These are phyloP conservation scores for Staphylotrichum tortipilum DNA, from an alignment of 495 filamentous ascomycete species.

Conservation along the genomic window DNA sequence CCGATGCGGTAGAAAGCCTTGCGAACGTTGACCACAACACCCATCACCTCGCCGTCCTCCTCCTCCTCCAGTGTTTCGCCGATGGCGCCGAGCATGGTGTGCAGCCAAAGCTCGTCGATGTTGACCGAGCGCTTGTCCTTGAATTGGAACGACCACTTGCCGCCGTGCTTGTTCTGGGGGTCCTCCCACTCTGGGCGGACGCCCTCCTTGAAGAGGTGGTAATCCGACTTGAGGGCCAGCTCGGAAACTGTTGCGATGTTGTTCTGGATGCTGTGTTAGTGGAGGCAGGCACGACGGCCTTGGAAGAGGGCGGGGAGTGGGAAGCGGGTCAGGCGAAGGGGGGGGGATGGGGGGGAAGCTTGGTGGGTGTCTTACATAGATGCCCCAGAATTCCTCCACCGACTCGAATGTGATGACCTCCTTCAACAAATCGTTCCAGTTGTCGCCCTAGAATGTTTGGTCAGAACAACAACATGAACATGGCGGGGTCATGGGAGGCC, in stretches of 20 bases:
- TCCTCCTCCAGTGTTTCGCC: constrained; percentile 95
- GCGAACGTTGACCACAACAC: constrained; percentile 96
- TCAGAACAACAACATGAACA: constrained; percentile 10
- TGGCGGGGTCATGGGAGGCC: background rate
- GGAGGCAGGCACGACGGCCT: background rate
- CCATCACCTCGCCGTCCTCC: constrained; percentile 96
- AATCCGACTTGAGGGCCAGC: constrained; percentile 93
- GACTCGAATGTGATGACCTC: constrained; percentile 97
- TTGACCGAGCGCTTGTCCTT: constrained; percentile 83
- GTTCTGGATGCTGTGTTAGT: constrained; percentile 54
- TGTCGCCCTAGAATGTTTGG: constrained; percentile 59
- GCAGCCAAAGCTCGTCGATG: constrained; percentile 94
- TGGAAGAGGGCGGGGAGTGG: too few relatives aligned
- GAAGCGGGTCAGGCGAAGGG: too few relatives aligned
- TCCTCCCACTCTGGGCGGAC: constrained; percentile 99
- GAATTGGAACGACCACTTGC: constrained; percentile 97
- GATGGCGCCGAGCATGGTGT: constrained; percentile 92
- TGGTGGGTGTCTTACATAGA: constrained; percentile 65
- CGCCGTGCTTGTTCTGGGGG: constrained; percentile 93
- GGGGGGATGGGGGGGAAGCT: too few relatives aligned
- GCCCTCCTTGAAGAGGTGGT: constrained; percentile 97
- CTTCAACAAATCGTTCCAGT: constrained; percentile 97
- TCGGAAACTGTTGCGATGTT: constrained; percentile 96
- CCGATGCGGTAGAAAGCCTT: constrained; percentile 97
- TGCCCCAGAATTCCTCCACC: constrained; percentile 99